phyloP scores from a whole-genome alignment of 192 early-diverging fungal genomes.

The Thamnidium elegans region DNA sequence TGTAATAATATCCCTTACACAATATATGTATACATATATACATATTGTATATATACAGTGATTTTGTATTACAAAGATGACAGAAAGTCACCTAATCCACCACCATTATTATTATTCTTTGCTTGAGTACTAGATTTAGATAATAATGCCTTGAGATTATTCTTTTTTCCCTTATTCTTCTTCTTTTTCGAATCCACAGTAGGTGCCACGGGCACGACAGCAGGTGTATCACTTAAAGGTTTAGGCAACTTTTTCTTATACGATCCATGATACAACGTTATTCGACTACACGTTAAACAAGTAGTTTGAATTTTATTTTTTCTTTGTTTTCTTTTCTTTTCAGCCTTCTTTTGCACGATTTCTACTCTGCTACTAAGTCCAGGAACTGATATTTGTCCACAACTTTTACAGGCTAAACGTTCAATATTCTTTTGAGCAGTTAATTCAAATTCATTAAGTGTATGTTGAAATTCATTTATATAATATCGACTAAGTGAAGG shows the following conservation, averaged over 20 bases:
- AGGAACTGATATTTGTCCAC: slow-evolving; percentile 5
- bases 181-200: not conserved
- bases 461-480: slow-evolving; percentile 5
- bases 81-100: not conserved
- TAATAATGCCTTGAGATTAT: slow-evolving; percentile 1
- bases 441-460: not conserved
- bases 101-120: not conserved
- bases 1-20: too few species aligned
- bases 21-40: too few species aligned
- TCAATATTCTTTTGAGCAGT: not conserved
- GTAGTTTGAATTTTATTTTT: not conserved
- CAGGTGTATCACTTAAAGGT: not conserved
- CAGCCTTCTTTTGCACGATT: not conserved
- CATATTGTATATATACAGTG: too few species aligned
- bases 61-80: not conserved
- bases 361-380: not conserved
- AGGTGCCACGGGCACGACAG: not conserved
- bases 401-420: not conserved
- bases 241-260: not conserved
- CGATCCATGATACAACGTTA: not conserved
- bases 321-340: not conserved
- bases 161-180: slow-evolving; percentile 14
- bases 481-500: slow-evolving; percentile 11
- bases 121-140: not conserved
- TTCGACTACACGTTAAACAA: not conserved